Conservation (phyloP, 116 monocot genomes). For the Thalassia testudinum region DNA sequence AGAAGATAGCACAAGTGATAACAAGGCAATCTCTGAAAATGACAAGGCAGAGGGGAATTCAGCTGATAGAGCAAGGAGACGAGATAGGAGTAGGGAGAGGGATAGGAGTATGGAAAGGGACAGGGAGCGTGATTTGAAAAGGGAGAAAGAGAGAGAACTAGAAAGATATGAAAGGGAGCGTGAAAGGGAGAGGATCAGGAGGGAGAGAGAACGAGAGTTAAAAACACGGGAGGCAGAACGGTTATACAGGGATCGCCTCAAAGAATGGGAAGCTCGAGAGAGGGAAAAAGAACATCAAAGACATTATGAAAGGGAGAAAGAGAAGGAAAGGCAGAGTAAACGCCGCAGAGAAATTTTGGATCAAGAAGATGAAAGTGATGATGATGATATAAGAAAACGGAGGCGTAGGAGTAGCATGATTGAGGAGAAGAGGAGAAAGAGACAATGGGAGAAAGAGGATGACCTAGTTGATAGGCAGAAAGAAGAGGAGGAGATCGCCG, state of each 20-base stretch:
- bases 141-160: slow-evolving; percentile 80
- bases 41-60: slow-evolving; percentile 49
- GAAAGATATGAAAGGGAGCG: slow-evolving; percentile 80
- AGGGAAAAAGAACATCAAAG: slow-evolving; percentile 75
- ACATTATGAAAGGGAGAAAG: slow-evolving; percentile 54
- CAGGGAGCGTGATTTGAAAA: slow-evolving; percentile 55
- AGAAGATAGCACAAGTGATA: slow-evolving; percentile 58
- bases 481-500: slow-evolving; percentile 78
- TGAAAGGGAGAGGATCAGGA: slow-evolving; percentile 68
- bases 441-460: slow-evolving; percentile 77
- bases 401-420: slow-evolving; percentile 38
- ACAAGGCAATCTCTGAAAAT: slow-evolving; percentile 32
- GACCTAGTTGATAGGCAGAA: slow-evolving; percentile 57
- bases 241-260: slow-evolving; percentile 61
- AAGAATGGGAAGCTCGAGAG: slow-evolving; percentile 94
- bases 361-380: slow-evolving; percentile 90
- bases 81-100: slow-evolving; percentile 51
- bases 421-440: slow-evolving; percentile 85
- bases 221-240: slow-evolving; percentile 69
- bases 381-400: slow-evolving; percentile 75
- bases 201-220: slow-evolving; percentile 78
- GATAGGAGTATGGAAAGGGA: slow-evolving; percentile 71
- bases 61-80: slow-evolving; percentile 42
- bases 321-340: slow-evolving; percentile 75
- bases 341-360: slow-evolving; percentile 54